Percentiles rank a stretch among this genome's conserved stretches.
phyloP scores from a whole-genome alignment of 2,329 filamentous ascomycete genomes.

The Curvularia spicifera region DNA sequence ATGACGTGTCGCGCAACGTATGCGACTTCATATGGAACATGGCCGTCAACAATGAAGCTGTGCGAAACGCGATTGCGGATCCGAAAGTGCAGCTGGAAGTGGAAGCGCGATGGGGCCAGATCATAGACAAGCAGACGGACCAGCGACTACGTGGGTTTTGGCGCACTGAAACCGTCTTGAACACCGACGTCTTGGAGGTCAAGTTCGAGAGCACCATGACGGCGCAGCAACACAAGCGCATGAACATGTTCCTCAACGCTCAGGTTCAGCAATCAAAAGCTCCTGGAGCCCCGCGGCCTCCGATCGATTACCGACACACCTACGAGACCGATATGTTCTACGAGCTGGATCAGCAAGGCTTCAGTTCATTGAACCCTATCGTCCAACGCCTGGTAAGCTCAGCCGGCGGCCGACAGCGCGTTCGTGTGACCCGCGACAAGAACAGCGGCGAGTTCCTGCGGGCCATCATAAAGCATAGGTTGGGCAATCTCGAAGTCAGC shows the following conservation, averaged over 20 bases:
- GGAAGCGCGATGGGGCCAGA: conserved; percentile 87
- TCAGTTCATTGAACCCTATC: conserved; percentile 53
- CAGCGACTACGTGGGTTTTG: conserved; percentile 70
- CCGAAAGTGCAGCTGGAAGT: conserved; percentile 81
- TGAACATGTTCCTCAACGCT: conserved; percentile 85
- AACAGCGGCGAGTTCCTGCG: conserved; percentile 72
- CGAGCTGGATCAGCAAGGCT: conserved; percentile 60
- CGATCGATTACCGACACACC: conserved; percentile 80
- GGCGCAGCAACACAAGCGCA: conserved; percentile 82
- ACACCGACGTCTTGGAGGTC: conserved; percentile 29
- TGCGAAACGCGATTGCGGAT: conserved; percentile 57
- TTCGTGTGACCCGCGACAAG: conserved; percentile 73
- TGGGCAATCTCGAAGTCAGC: conserved; percentile 86
- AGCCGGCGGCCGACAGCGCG: conserved; percentile 29
- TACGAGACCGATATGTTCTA: conserved; percentile 83
- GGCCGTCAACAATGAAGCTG: conserved; percentile 71
- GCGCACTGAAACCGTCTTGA: conserved; percentile 61
- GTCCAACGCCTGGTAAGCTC: conserved; percentile 63
- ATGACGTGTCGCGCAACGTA: conserved; percentile 76
- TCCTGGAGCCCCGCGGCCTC: conserved; percentile 57
- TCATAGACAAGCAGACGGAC: conserved; percentile 74
- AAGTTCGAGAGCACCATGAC: conserved; percentile 89
- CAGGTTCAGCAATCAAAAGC: conserved; percentile 63
- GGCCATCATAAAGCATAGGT: conserved; percentile 89
- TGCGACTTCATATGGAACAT: conserved; percentile 80